phyloP scores from a whole-genome alignment of 73 alveolate genomes.

The Paramecium tetraurelia region DNA sequence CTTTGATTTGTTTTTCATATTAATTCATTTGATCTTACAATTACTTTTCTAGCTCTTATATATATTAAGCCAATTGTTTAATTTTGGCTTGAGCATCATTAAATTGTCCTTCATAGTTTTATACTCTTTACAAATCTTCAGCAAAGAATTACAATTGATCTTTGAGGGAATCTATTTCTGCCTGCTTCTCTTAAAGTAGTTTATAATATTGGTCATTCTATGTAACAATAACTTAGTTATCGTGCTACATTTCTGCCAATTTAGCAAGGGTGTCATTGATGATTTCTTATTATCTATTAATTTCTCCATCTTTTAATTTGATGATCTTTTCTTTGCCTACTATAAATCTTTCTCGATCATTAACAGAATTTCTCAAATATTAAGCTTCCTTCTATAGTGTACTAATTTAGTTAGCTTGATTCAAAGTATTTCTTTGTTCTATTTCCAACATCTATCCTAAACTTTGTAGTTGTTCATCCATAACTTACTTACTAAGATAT shows the following conservation, averaged over 20 bases:
- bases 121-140: constrained; percentile 12
- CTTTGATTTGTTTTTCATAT: neutral
- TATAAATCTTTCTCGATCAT: constrained; percentile 31
- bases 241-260: constrained; percentile 6
- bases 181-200: neutral
- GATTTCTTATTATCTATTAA: neutral
- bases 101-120: neutral
- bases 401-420: constrained; percentile 16
- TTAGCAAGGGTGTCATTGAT: neutral
- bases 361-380: constrained; percentile 29
- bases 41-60: neutral
- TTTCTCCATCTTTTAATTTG: constrained; percentile 18
- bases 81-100: neutral
- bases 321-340: constrained; percentile 20
- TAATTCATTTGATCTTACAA: neutral
- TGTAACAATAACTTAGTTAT: constrained; percentile 13
- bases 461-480: constrained; percentile 16
- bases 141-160: constrained; percentile 37
- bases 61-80: neutral
- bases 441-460: constrained; percentile 29
- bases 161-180: constrained; percentile 18
- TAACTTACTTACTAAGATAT: neutral
- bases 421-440: constrained; percentile 22
- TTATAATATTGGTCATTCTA: constrained; percentile 31
- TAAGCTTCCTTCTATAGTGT: constrained; percentile 16